Evolutionary conservation across 345 rosid genomes (phyloP).

Genomic region (Atalantia buxifolia): DNA sequence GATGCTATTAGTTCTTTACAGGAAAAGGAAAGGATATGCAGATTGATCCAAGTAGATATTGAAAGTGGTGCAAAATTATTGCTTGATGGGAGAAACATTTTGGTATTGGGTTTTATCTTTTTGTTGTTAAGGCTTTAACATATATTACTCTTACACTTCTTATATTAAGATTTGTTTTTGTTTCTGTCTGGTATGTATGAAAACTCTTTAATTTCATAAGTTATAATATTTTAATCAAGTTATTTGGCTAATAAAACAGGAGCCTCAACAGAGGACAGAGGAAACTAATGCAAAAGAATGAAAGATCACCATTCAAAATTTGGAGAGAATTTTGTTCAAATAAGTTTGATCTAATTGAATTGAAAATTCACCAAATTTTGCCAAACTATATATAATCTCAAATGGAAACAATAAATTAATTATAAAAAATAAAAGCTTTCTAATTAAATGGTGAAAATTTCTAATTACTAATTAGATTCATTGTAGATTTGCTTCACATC

Average conservation of each 20-base stretch:
- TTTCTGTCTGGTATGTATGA: background rate
- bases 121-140: background rate
- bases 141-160: background rate
- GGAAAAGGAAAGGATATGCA: slow-evolving; percentile 88
- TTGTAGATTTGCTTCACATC: background rate
- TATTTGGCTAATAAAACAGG: background rate
- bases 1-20: slow-evolving; percentile 23
- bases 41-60: slow-evolving; percentile 76
- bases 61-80: slow-evolving; percentile 77
- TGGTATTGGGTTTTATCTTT: slow-evolving; percentile 40
- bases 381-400: background rate
- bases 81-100: slow-evolving; percentile 84
- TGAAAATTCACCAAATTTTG: background rate
- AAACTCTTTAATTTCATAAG: background rate
- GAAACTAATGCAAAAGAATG: too few relatives aligned
- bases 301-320: background rate
- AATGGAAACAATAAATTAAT: background rate
- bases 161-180: background rate
- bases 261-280: background rate
- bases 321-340: background rate
- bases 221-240: background rate
- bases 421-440: too few relatives aligned
- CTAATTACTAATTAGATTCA: background rate
- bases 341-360: background rate
- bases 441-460: too few relatives aligned